A percentile compares a stretch with the other conserved stretches of the same genome.
Conservation (phyloP, 306 rosid species). For the Ziziphus jujuba region DNA sequence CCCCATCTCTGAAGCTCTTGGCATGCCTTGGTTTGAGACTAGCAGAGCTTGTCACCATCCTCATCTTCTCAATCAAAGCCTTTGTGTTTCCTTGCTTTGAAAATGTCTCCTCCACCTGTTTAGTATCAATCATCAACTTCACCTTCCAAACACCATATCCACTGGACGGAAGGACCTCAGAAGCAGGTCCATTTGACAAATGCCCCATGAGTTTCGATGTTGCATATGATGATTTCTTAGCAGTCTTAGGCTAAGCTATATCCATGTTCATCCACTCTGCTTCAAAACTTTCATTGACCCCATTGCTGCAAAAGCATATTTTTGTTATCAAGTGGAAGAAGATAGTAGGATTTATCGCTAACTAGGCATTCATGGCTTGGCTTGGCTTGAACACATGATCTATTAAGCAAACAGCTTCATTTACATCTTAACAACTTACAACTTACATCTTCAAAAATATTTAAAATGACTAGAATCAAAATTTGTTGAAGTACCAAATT, state of each 20-base stretch:
- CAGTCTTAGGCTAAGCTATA: slow-evolving; percentile 17
- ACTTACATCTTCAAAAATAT: too few species aligned
- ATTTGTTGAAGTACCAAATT: too few species aligned
- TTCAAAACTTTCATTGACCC: too few species aligned
- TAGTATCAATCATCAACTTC: slow-evolving; percentile 31
- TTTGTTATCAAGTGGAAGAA: slow-evolving; percentile 49
- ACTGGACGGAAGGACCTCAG: slow-evolving; percentile 21
- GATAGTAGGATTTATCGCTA: slow-evolving; percentile 54
- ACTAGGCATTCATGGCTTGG: slow-evolving; percentile 35
- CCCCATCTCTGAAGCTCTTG: slow-evolving; percentile 18
- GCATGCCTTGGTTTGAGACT: slow-evolving; percentile 17
- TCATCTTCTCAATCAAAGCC: slow-evolving; percentile 35
- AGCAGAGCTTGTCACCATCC: slow-evolving; percentile 28
- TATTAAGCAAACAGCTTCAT: too few species aligned
- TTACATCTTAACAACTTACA: too few species aligned
- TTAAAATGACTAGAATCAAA: too few species aligned
- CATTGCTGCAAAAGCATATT: not conserved
- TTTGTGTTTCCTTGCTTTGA: slow-evolving; percentile 27
- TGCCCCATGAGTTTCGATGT: slow-evolving; percentile 42
- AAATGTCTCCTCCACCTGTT: slow-evolving; percentile 30
- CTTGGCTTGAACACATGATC: too few species aligned
- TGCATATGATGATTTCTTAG: slow-evolving; percentile 6
- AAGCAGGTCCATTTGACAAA: slow-evolving; percentile 24
- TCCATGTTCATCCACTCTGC: too few species aligned
- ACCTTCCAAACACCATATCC: slow-evolving; percentile 36